Evolutionary conservation across 2,329 filamentous ascomycete genomes (phyloP), one percentile per base, ranked within the genome.

Genomic region (Dactylellina parvicollis): DNA sequence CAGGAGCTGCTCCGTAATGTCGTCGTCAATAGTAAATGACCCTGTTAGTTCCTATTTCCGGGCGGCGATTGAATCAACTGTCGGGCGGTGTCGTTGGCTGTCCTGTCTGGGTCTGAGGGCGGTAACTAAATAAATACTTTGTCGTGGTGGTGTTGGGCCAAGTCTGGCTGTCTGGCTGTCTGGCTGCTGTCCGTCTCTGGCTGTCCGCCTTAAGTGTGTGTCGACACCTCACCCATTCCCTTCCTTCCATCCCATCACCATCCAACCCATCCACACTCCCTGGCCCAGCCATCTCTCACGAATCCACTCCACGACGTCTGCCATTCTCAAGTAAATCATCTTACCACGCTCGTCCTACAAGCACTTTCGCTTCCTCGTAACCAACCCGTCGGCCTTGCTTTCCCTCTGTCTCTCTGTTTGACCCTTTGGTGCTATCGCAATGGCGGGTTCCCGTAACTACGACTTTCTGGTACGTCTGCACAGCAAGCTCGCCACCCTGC

Each of bases 391-490:
- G 12, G 9, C 20, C 18, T 50, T 34, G 28, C 55, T 42, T 36
- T 22, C 18, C 22, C 59, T 62, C 26, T 44, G 32, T 16, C 32
- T 42, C 24, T 30, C 60, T 36, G 22, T 12, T 40, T 32, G 22
- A 26, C 18, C 32, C 32, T 22, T 47, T 16, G 38, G 55, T 61
- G 50, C 69, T 73, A 44, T 73, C 60, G 60, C 60, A 62, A 99
- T 99, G 95, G 93, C 95, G 80, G 92, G 91, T 82, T 96, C 94
- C 86, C 89, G 95, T 83, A 99, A 99, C 86, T 99, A 99, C 84
- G 95, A 99, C 83, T 98, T 98, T 83, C 86, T 99, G 83, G 94
- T 98, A 89, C 80, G 89, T 74, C 75, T 73, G 70, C 69, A 61
- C 64, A 47, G 26, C 73, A 75, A 55, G 62, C 62, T 56, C 62